phyloP scores from a whole-genome alignment of 768 basidiomycete genomes.

The Mycena albidolilacea region DNA sequence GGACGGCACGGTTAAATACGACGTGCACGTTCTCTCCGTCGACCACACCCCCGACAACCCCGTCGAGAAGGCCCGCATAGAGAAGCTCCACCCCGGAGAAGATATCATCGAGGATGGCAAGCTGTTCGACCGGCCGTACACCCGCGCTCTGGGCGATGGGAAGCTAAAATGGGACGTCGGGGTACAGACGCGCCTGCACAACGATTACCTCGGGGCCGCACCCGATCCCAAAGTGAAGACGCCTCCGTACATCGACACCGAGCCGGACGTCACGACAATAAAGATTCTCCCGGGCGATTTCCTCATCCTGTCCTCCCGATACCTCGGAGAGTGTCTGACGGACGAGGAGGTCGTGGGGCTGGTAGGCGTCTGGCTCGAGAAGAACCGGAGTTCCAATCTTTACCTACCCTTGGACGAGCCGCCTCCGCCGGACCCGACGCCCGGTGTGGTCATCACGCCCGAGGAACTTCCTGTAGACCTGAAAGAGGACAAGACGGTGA shows the following conservation, averaged over 20 bases:
- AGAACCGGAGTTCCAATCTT: conserved; percentile 28
- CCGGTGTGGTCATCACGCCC: conserved; percentile 30
- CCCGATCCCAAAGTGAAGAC: conserved; percentile 51
- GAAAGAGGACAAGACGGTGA: conserved; percentile 43
- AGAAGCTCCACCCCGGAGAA: conserved; percentile 50
- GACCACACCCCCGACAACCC: conserved; percentile 56
- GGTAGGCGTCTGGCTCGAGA: conserved; percentile 63
- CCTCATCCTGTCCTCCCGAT: conserved; percentile 67
- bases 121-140: conserved; percentile 49
- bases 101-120: conserved; percentile 47
- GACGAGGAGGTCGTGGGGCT: conserved; percentile 70
- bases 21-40: conserved; percentile 55
- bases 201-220: conserved; percentile 52
- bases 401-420: not conserved
- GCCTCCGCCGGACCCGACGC: conserved; percentile 26
- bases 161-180: conserved; percentile 59
- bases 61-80: conserved; percentile 50
- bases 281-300: conserved; percentile 64
- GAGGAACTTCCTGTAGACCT: conserved; percentile 35
- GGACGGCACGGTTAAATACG: conserved; percentile 50
- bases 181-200: conserved; percentile 53
- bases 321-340: conserved; percentile 68
- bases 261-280: conserved; percentile 64
- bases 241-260: conserved; percentile 66
- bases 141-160: conserved; percentile 62